Conservation (phyloP, 768 basidiomycete species). For the Boletellus emodensis region DNA sequence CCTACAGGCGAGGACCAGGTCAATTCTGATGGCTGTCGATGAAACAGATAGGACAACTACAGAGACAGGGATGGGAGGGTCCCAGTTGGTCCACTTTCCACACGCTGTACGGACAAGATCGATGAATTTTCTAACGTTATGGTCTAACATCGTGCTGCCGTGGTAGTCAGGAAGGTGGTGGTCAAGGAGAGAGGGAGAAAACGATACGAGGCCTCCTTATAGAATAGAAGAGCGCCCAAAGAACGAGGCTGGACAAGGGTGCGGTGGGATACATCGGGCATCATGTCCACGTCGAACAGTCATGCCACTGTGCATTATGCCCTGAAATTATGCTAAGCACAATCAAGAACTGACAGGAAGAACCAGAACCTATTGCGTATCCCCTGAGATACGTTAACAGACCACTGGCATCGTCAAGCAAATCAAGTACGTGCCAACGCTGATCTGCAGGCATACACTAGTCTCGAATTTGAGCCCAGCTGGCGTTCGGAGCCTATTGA, state of each 20-base stretch:
- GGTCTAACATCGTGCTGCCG: neutral
- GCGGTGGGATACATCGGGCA: conserved; percentile 1
- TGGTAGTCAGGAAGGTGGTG: no score
- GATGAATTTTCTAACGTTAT: conserved; percentile 25
- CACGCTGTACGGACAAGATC: conserved; percentile 25
- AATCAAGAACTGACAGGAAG: no score
- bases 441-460: neutral
- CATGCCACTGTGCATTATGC: no score
- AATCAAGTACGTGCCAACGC: neutral
- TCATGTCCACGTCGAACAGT: neutral
- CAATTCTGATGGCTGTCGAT: neutral
- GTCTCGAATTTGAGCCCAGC: neutral
- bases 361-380: neutral
- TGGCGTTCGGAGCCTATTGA: neutral
- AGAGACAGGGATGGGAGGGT: conserved; percentile 27
- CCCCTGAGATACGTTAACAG: neutral
- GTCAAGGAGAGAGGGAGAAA: neutral
- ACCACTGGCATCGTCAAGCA: neutral
- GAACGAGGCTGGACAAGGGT: neutral
- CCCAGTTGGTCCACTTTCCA: conserved; percentile 32
- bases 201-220: neutral
- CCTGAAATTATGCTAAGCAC: no score
- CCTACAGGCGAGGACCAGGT: conserved; percentile 9
- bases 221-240: neutral
- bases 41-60: conserved; percentile 5